Base-by-base conservation (phyloP, 106 monocot genomes). In the Allium sativum region DNA sequence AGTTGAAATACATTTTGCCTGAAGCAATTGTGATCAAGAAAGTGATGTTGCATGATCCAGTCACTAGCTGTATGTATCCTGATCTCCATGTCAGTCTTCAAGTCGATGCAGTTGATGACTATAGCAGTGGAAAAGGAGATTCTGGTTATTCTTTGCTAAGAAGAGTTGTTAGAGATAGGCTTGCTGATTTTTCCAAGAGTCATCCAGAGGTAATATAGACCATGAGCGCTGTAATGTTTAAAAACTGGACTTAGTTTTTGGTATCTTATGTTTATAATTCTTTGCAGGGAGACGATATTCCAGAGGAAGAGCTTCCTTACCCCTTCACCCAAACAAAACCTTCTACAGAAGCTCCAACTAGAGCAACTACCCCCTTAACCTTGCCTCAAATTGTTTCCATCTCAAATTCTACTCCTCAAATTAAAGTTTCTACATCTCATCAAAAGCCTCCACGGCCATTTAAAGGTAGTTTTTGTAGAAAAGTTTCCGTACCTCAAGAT, bases 1-100 rank as follows among this genome's bases (percentile, higher is more conserved):
- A 82, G 57, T 52, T 87, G 56, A 88, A 83, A 63, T 53, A 80
- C 55, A 55, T 83, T 21, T 59, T 83, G 48, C 74, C 83, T 6
- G 87, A 88, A 50, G 76, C 72, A 9, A 77, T 88, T 67, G 65
- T 62, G 22, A 62, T 88, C 51, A 88, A 83, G 53, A 88, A 83
- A 44, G 69, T 83, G 48, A 57, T 74, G 62, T 55, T 77, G 58
- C 79, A 68, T 58, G 83, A 88, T 68, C 80, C 77, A 31, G 69
- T 20, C 7, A 88, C 77, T 15, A 77, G 80, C 56, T 88, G 83
- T 20, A 75, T 88, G 80, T 80, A 83, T 50, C 80, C 87, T 10
- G 87, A 83, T 17, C 77, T 88, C 22, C 87, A 75, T 58, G 55
- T 88, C 19, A 62, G 40, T 16, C 52, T 88, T 17, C 73, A 72